Evolutionary conservation across 257 asterid species (phyloP).

Genomic region (Coffea canephora): DNA sequence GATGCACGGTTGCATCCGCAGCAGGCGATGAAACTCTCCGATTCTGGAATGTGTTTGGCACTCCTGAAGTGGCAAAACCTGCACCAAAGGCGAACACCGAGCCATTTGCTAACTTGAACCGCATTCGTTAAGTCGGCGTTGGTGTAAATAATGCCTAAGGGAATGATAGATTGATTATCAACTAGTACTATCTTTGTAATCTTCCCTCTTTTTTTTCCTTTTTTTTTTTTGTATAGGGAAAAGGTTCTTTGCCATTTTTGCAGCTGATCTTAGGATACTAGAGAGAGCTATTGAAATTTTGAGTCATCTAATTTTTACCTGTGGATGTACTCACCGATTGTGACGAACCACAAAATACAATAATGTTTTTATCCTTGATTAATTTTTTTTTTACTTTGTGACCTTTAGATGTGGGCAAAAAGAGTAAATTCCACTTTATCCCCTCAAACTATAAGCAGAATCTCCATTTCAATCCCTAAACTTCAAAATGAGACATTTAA

Average conservation of each 20-base stretch:
- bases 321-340: slow-evolving; percentile 19
- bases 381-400: neutral
- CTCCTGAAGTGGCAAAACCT: slow-evolving; percentile 80
- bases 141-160: no score
- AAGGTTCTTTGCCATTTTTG: neutral
- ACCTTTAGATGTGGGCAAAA: neutral
- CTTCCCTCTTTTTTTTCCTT: no score
- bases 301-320: neutral
- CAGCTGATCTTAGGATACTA: neutral
- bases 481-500: no score
- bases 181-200: neutral
- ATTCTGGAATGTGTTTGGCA: slow-evolving; percentile 90
- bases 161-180: no score
- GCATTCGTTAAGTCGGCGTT: slow-evolving; percentile 49
- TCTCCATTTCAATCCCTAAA: no score
- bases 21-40: slow-evolving; percentile 93
- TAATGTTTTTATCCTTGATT: neutral
- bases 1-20: slow-evolving; percentile 93
- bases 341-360: slow-evolving; percentile 18
- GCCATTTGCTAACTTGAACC: slow-evolving; percentile 86
- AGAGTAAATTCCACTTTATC: no score
- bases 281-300: neutral
- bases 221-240: neutral
- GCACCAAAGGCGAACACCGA: slow-evolving; percentile 61
- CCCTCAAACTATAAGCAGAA: no score